These are phyloP conservation scores for Fraxinus sp. DNA, from an alignment of 305 asterid genomes.

Conservation along the genomic window DNA sequence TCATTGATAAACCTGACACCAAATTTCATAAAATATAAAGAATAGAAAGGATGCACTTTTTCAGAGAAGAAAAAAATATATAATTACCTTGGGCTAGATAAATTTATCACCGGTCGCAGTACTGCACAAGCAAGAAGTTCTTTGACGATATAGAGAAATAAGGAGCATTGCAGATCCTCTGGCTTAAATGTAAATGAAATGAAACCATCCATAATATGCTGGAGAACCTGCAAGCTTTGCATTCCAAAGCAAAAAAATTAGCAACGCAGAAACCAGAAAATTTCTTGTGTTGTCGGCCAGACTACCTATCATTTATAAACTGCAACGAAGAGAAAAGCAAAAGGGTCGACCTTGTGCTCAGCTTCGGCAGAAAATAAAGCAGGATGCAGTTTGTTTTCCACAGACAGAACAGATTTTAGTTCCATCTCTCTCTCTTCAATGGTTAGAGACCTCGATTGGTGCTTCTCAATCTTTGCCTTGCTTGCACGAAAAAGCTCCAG, in stretches of 20 bases:
- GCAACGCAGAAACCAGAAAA: slow-evolving; percentile 24
- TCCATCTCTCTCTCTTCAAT: slow-evolving; percentile 69
- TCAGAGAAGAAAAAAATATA: slow-evolving; percentile 19
- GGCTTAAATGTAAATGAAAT: slow-evolving; percentile 70
- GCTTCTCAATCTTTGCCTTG: slow-evolving; percentile 64
- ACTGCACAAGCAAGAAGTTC: slow-evolving; percentile 97
- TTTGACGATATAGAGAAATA: slow-evolving; percentile 65
- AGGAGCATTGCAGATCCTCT: slow-evolving; percentile 81
- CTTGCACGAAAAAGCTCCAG: slow-evolving; percentile 85
- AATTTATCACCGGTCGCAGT: slow-evolving; percentile 85
- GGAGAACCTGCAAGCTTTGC: slow-evolving; percentile 70
- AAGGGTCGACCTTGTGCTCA: slow-evolving; percentile 82
- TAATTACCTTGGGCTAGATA: slow-evolving; percentile 81
- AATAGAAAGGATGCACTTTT: slow-evolving; percentile 26
- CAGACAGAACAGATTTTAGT: slow-evolving; percentile 66
- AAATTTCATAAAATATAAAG: slow-evolving; percentile 35
- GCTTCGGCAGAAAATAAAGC: slow-evolving; percentile 91
- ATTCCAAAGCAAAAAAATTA: slow-evolving; percentile 28
- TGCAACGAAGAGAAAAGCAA: slow-evolving; percentile 21
- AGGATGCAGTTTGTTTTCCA: slow-evolving; percentile 91
- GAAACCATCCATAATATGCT: slow-evolving; percentile 88
- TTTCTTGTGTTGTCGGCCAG: neutral
- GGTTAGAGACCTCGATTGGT: slow-evolving; percentile 49
- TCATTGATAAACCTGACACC: slow-evolving; percentile 86
- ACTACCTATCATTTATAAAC: neutral